A percentile compares a stretch with the other conserved stretches of the same genome.
These are phyloP conservation scores for Lipomyces yamanashiensis DNA, from an alignment of 805 yeast species.

Conservation along the genomic window DNA sequence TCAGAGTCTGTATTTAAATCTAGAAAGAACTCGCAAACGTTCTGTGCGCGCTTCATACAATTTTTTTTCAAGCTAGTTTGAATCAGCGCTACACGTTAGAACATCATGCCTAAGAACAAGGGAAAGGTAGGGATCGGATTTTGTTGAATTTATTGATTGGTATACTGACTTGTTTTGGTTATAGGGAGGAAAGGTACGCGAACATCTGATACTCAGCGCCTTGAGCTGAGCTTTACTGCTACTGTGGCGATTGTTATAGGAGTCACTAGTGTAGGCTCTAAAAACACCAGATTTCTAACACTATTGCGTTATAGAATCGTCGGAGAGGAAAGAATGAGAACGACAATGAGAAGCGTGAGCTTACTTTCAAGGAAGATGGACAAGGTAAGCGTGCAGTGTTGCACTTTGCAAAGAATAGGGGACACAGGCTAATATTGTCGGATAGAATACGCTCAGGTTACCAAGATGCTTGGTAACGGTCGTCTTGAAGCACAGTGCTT, in stretches of 20 bases:
- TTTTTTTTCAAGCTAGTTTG: background rate
- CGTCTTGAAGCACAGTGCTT: conserved; percentile 94
- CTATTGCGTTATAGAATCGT: conserved; percentile 62
- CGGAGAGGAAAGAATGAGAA: conserved; percentile 98
- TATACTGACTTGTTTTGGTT: background rate
- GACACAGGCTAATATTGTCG: background rate
- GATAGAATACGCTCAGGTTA: conserved; percentile 90
- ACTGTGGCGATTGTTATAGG: background rate
- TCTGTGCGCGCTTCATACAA: background rate
- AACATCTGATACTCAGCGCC: background rate
- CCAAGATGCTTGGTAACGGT: conserved; percentile 98
- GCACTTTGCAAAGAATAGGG: background rate
- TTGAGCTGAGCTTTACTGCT: background rate
- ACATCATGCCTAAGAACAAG: conserved; percentile 76
- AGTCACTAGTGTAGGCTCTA: background rate
- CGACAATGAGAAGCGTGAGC: conserved; percentile 90
- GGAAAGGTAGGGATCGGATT: conserved; percentile 56
- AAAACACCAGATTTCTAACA: background rate
- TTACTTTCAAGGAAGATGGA: conserved; percentile 88
- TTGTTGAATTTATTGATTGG: background rate
- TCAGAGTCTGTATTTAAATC: background rate
- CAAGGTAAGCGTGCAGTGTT: conserved; percentile 51
- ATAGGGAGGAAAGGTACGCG: conserved; percentile 52
- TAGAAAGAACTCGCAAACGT: background rate
- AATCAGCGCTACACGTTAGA: background rate